phyloP scores from a whole-genome alignment of 495 filamentous ascomycete genomes.

The Venustampulla echinocandica region DNA sequence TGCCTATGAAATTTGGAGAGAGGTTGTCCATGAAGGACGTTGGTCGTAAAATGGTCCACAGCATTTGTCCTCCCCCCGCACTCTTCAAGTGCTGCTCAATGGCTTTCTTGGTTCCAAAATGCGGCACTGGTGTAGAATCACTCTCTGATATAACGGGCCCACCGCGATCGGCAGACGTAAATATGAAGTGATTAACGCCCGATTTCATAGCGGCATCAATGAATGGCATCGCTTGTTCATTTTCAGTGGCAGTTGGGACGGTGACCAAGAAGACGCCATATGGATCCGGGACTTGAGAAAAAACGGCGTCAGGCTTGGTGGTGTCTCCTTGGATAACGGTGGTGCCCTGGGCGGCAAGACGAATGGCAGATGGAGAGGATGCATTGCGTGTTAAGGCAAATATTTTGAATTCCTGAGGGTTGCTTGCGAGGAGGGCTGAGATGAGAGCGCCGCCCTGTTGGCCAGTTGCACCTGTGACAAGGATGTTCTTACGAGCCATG shows the following conservation, averaged over 20 bases:
- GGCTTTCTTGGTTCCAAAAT: conserved; percentile 57
- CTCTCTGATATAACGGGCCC: conserved; percentile 43
- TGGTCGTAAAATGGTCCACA: conserved; percentile 55
- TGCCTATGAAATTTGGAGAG: conserved; percentile 46
- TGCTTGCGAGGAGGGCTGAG: conserved; percentile 39
- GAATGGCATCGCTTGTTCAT: conserved; percentile 52
- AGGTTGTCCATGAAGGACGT: conserved; percentile 63
- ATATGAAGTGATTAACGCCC: conserved; percentile 58
- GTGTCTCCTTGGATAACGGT: conserved; percentile 11
- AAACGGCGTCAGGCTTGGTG: conserved; percentile 30
- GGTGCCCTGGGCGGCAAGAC: conserved; percentile 35
- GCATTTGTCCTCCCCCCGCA: conserved; percentile 34
- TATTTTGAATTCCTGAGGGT: conserved; percentile 38
- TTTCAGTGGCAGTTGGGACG: conserved; percentile 33
- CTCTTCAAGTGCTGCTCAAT: conserved; percentile 54
- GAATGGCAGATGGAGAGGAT: conserved; percentile 44
- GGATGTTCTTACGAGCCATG: conserved; percentile 27
- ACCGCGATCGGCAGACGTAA: conserved; percentile 60
- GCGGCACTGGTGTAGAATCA: conserved; percentile 54
- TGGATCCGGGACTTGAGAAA: conserved; percentile 32
- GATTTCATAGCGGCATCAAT: conserved; percentile 50
- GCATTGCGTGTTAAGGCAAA: conserved; percentile 63
- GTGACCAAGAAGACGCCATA: conserved; percentile 39
- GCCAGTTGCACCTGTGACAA: conserved; percentile 65
- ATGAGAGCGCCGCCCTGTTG: conserved; percentile 60